phyloP scores from a whole-genome alignment of 192 early-diverging fungal genomes.

The Linnemannia schmuckeri region DNA sequence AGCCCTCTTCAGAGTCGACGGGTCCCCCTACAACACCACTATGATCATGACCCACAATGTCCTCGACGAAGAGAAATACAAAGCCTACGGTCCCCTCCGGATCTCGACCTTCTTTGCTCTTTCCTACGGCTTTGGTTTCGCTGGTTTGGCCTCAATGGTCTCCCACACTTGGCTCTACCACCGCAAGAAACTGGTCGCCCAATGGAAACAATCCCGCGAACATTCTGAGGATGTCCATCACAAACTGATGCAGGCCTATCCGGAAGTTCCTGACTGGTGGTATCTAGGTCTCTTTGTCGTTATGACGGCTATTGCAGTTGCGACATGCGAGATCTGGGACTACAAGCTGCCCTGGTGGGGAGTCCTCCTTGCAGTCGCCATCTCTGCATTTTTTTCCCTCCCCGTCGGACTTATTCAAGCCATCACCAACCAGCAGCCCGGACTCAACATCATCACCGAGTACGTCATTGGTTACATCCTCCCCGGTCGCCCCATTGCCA shows the following conservation, averaged over 20 bases:
- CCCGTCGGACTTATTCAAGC: constrained; percentile 73
- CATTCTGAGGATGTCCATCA: constrained; percentile 69
- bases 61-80: constrained; percentile 61
- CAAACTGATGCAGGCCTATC: constrained; percentile 76
- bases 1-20: constrained; percentile 42
- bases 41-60: constrained; percentile 45
- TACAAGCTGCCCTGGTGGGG: constrained; percentile 67
- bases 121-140: constrained; percentile 66
- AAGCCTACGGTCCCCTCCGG: constrained; percentile 60
- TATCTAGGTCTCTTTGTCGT: constrained; percentile 59
- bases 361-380: constrained; percentile 56
- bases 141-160: constrained; percentile 67
- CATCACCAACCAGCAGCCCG: constrained; percentile 63
- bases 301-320: constrained; percentile 52
- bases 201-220: constrained; percentile 54
- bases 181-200: constrained; percentile 65
- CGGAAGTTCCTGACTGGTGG: constrained; percentile 71
- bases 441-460: constrained; percentile 73
- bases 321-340: constrained; percentile 46
- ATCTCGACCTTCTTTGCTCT: constrained; percentile 65
- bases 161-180: constrained; percentile 73
- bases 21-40: constrained; percentile 46
- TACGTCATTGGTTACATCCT: constrained; percentile 67
- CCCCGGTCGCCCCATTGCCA: constrained; percentile 67
- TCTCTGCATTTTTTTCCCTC: constrained; percentile 59